Evolutionary conservation across 495 filamentous ascomycete species (phyloP), one percentile per base, ranked within the genome.

Genomic region (Darksidea phi): DNA sequence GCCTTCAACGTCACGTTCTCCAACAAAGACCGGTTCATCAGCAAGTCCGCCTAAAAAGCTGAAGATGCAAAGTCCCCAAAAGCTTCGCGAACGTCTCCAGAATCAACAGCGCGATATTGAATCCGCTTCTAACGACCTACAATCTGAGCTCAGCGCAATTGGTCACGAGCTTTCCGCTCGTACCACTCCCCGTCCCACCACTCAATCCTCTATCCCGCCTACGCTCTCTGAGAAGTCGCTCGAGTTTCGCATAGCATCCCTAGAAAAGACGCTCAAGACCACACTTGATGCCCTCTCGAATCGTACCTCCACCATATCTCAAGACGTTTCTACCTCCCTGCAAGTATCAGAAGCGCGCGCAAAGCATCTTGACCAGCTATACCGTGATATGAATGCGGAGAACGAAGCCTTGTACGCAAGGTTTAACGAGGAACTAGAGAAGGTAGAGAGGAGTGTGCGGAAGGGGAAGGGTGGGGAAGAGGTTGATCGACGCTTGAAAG

Each of bases 381-480:
- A 95, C 74, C 88, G 90, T 59, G 88, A 96, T 67, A 83, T 86
- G 17, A 93, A 85, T 68, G 89, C 89, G 0, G 94, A 97, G 77
- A 98, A 97, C 64, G 93, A 97, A 74, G 83, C 94, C 48, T 78
- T 97, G 38, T 97, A 97, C 71, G 89, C 92, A 64, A 88, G 87
- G 63, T 96, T 97, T 77, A 96, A 97, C 65, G 80, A 84, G 23
- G 94, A 98, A 71, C 75, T 98, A 47, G 88, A 82, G 53, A 91
- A 89, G 77, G 87, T 97, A 54, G 78, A 89, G 18, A 86, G 82
- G 67, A 87, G 85, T 8, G 80, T 94, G 34, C 87, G 86, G 68
- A 80, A 80, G 5, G 84, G 87, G 21, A 87, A 86, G 37, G 88
- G 84, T 0, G 88, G 89, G 64, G 86, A 88, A 61, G 88, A 90